Evolutionary conservation across 2,329 filamentous ascomycete genomes (phyloP).

Genomic region (Teratosphaeria epicoccoides): DNA sequence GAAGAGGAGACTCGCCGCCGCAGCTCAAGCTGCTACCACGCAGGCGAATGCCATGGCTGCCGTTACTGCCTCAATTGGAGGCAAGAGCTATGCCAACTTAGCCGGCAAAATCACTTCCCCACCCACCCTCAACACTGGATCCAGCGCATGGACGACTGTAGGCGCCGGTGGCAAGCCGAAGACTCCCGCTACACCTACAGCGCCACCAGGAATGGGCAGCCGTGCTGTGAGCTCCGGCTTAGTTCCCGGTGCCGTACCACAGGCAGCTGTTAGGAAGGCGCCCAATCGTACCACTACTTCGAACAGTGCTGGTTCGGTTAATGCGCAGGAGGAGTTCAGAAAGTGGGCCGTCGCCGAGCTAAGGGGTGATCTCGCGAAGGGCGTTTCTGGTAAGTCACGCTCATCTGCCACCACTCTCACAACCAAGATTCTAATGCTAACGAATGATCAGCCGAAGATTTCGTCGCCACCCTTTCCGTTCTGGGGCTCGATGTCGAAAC

Average conservation of each 20-base stretch:
- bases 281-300: conserved; percentile 46
- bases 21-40: conserved; percentile 38
- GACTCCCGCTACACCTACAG: conserved; percentile 48
- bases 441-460: conserved; percentile 55
- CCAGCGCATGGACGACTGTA: conserved; percentile 82
- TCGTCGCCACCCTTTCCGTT: conserved; percentile 63
- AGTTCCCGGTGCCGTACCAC: conserved; percentile 19
- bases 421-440: conserved; percentile 1
- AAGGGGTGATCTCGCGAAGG: conserved; percentile 58
- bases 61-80: conserved; percentile 37
- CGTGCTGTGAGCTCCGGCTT: conserved; percentile 39
- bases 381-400: conserved; percentile 50
- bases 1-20: conserved; percentile 61
- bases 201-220: conserved; percentile 26
- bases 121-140: conserved; percentile 41
- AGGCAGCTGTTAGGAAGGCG: conserved; percentile 20
- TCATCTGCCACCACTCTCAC: not conserved
- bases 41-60: conserved; percentile 35
- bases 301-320: conserved; percentile 39
- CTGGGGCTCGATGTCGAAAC: conserved; percentile 69
- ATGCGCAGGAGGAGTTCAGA: conserved; percentile 80
- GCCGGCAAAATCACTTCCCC: conserved; percentile 59
- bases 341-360: conserved; percentile 84
- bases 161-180: conserved; percentile 90
- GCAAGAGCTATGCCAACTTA: conserved; percentile 90